phyloP scores from a whole-genome alignment of 306 rosid genomes.

The Prunus dulcis region DNA sequence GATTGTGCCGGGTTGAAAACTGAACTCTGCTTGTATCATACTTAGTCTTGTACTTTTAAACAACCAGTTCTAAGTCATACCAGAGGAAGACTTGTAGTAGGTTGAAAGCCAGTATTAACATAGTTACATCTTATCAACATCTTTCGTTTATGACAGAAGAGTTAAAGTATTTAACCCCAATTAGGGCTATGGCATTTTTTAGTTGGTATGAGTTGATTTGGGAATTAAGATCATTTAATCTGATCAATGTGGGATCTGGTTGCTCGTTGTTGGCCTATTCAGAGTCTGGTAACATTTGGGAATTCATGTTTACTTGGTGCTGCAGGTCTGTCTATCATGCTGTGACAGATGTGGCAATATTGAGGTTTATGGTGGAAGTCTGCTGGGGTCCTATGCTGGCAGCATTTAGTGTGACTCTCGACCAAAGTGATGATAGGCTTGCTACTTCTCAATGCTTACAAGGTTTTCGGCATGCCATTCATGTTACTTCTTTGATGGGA shows the following conservation, averaged over 20 bases:
- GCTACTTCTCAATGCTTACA: constrained; percentile 87
- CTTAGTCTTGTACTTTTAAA: not conserved
- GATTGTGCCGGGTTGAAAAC: not conserved
- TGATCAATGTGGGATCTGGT: not conserved
- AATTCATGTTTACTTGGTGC: constrained; percentile 27
- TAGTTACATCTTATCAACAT: not conserved
- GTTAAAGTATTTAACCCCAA: not conserved
- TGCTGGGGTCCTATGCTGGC: constrained; percentile 99
- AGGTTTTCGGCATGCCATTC: constrained; percentile 94
- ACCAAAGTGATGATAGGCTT: constrained; percentile 93
- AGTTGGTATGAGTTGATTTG: not conserved
- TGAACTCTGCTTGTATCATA: not conserved
- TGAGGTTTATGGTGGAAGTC: constrained; percentile 98
- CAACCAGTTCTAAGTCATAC: not conserved
- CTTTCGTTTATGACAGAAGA: not conserved
- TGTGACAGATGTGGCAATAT: constrained; percentile 86
- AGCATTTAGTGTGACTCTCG: constrained; percentile 95
- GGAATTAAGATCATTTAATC: not conserved
- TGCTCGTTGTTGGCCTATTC: constrained; percentile 7
- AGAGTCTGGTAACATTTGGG: constrained; percentile 2
- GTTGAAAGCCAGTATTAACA: not conserved
- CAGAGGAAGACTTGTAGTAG: constrained; percentile 1
- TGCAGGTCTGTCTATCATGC: constrained; percentile 89
- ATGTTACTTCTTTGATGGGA: constrained; percentile 90
- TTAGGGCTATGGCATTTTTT: not conserved